phyloP scores from a whole-genome alignment of 257 asterid species.

The Hygrophila difformis region DNA sequence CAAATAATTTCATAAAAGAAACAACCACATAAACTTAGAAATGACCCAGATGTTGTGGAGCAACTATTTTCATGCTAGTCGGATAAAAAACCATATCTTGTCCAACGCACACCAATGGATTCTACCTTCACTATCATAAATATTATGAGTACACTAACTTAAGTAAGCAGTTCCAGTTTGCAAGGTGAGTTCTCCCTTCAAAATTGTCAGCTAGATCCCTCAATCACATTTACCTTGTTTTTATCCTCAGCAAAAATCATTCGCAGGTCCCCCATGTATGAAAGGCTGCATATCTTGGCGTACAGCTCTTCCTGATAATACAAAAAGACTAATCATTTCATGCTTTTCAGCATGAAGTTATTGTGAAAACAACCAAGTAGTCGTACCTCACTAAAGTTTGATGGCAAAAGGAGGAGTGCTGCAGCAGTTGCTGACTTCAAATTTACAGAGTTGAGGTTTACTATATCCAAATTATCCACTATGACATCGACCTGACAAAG shows the following conservation, averaged over 20 bases:
- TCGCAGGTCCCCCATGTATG: constrained; percentile 81
- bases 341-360: constrained; percentile 9
- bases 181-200: not conserved
- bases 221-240: constrained; percentile 53
- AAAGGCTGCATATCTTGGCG: constrained; percentile 77
- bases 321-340: constrained; percentile 7
- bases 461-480: constrained; percentile 52
- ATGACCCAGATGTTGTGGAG: constrained; percentile 9
- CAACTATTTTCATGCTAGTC: too few relatives aligned
- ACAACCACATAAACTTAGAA: not conserved
- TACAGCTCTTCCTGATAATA: constrained; percentile 71
- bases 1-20: constrained; percentile 12
- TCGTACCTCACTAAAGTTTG: constrained; percentile 68
- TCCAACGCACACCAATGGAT: too few relatives aligned
- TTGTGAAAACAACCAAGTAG: constrained; percentile 13
- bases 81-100: too few relatives aligned
- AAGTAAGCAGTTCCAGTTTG: too few relatives aligned
- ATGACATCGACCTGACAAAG: constrained; percentile 62
- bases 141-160: not conserved
- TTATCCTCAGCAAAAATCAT: constrained; percentile 93
- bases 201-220: constrained; percentile 4
- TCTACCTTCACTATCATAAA: not conserved
- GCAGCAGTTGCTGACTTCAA: constrained; percentile 71
- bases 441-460: constrained; percentile 51
- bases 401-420: constrained; percentile 86